Evolutionary conservation across 1,284 basidiomycete species (phyloP), one percentile per base, ranked within the genome.

Genomic region (Coriolopsis trogii): DNA sequence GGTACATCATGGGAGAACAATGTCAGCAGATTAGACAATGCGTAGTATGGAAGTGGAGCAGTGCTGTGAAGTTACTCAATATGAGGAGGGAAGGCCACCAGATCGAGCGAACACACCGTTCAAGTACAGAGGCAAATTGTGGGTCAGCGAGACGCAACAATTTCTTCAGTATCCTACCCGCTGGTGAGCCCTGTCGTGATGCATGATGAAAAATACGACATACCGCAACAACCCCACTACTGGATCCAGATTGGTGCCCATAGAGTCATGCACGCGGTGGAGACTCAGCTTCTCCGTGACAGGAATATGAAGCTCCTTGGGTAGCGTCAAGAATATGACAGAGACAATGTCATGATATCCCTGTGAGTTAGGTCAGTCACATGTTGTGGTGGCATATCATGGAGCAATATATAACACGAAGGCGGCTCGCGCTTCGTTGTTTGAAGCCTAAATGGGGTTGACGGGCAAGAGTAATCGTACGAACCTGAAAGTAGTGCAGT

Each of bases 281-380:
- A 97, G 71, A 50, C 89, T 92, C 57, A 97, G 63, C 63, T 90
- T 82, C 73, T 89, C 84, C 44, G 78, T 76, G 56, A 82, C 82
- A 16, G 70, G 72, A 20, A 89, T 64, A 54, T 84, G 81, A 21
- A 83, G 53, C 33, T 83, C 78, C 25, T 68, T 65, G 2, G 87
- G 86, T 7, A 95, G 74, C 0, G 93, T 95, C 24, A 97, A 78
- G 60, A 91, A 89, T 0, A 97, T 59, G 10, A 97, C 91, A 0
- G 91, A 89, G 26, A 93, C 78, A 40, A 98, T 92, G 66, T 97
- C 95, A 67, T 98, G 95, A 67, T 93, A 96, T 34, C 95, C 95
- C 84, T 93, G 36, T 51, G 23, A 36, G 26, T 8, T 24, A 38
- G 33, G 13, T 6, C 13, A 24, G 21, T 38, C n/a, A n/a, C n/a